Evolutionary conservation across 2,329 filamentous ascomycete genomes (phyloP), one percentile per base, ranked within the genome.

Genomic region (Nemania diffusa): DNA sequence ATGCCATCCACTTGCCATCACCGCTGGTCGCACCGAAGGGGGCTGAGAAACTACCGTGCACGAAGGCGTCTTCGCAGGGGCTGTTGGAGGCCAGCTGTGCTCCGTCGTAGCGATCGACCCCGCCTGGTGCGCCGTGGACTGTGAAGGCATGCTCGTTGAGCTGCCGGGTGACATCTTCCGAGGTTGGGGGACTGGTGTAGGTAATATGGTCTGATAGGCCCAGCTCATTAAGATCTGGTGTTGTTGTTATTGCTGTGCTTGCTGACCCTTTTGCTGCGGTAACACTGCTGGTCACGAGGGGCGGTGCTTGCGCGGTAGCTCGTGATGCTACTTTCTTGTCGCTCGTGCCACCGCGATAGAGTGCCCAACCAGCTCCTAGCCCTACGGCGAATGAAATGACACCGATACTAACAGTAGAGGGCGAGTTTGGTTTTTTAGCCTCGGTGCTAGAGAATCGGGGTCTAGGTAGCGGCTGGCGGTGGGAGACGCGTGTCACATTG

Each of bases 1-100:
- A 78, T 8, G 76, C 72, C 65, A 77, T 73, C 78, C 77, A 78
- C 11, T 73, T 70, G n/a, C 40, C 20, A 20, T 27, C 32, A 9
- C 65, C 60, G 11, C 67, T 52, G 32, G 67, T 59, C 2, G 69
- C 50, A 8, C 64, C 65, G 51, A 75, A 72, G 3, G 75, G 74
- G 55, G 59, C 72, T 24, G 74, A 67, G 71, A 79, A 77, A 17
- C 58, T 71, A 26, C 78, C 78, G 59, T 80, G 78, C 26, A 79
- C 59, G 65, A 75, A 76, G 9, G 73, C 70, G 52, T 79, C 78
- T 53, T 79, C 77, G 55, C 76, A 78, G 1, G 76, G 76, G 61
- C 68, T 73, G 68, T 78, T 79, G 20, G 76, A 78, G 34, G 73
- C 74, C 1, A 79, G 63, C 59, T 79, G 77, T 7, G 74, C 71